These are phyloP conservation scores for Pythium rishiriense DNA, from an alignment of 352 stramenopile species.

Conservation along the genomic window DNA sequence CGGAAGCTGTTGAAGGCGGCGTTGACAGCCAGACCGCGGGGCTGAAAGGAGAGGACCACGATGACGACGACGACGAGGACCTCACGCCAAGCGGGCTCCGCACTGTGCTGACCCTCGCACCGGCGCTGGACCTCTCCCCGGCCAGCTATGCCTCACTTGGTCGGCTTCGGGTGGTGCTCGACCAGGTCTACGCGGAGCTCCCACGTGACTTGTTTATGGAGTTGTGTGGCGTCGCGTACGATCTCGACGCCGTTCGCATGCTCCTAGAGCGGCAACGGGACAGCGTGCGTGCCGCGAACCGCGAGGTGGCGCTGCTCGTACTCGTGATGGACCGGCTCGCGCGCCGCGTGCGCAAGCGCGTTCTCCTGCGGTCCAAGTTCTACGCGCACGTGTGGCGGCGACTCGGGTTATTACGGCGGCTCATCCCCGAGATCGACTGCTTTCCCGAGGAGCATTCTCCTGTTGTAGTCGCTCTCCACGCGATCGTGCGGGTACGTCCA, in stretches of 20 bases:
- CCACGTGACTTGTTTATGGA: background rate
- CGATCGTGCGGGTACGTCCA: slow-evolving; percentile 24
- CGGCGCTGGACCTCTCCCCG: slow-evolving; percentile 5
- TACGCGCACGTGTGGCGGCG: slow-evolving; percentile 25
- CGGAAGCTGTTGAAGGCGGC: background rate
- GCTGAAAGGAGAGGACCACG: background rate
- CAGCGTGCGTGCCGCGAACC: slow-evolving; percentile 37
- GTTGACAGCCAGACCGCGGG: background rate
- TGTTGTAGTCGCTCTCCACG: slow-evolving; percentile 28
- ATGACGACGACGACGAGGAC: slow-evolving; percentile 16
- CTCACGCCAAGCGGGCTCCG: slow-evolving; percentile 12
- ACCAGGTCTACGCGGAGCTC: slow-evolving; percentile 14
- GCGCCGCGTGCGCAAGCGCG: slow-evolving; percentile 9
- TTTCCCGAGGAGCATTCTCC: slow-evolving; percentile 32
- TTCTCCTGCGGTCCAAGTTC: slow-evolving; percentile 24
- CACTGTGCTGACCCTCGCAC: slow-evolving; percentile 10
- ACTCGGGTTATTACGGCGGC: slow-evolving; percentile 33
- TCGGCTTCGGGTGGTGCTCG: slow-evolving; percentile 16
- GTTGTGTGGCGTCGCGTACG: slow-evolving; percentile 7
- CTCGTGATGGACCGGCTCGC: slow-evolving; percentile 35
- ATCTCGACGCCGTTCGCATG: slow-evolving; percentile 1
- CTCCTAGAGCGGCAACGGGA: slow-evolving; percentile 29
- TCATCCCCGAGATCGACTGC: slow-evolving; percentile 53
- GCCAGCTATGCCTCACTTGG: slow-evolving; percentile 13
- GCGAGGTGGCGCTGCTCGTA: slow-evolving; percentile 52